Conservation (phyloP, 306 rosid genomes). For the Quercus dentata region DNA sequence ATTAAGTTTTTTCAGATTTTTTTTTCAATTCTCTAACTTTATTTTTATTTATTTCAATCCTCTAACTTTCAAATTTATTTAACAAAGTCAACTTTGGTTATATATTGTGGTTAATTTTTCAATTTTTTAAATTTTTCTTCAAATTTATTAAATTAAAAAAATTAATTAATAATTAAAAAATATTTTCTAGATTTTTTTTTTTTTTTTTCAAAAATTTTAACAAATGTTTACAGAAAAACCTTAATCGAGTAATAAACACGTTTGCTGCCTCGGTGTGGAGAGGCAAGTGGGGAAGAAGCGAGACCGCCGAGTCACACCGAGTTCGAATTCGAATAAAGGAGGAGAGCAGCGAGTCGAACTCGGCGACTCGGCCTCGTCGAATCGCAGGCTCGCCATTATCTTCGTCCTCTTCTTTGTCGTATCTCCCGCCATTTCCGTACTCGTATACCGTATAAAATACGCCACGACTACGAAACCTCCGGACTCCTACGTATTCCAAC, state of each 20-base stretch:
- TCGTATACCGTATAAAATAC: slow-evolving; percentile 35
- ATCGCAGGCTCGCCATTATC: slow-evolving; percentile 30
- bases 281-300: slow-evolving; percentile 62
- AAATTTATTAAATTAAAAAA: no score
- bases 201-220: no score
- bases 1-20: no score
- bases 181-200: no score
- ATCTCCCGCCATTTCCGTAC: slow-evolving; percentile 42
- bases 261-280: neutral
- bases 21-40: fast-evolving
- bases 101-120: no score
- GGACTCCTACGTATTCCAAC: slow-evolving; percentile 30
- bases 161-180: no score
- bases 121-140: no score
- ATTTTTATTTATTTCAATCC: fast-evolving
- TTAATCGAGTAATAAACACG: neutral
- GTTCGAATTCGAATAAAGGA: slow-evolving; percentile 29
- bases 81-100: no score
- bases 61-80: fast-evolving
- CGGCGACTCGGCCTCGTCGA: slow-evolving; percentile 27
- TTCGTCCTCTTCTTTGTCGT: slow-evolving; percentile 52
- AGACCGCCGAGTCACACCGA: slow-evolving; percentile 48
- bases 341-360: slow-evolving; percentile 8
- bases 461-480: slow-evolving; percentile 14
- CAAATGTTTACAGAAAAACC: no score